Conservation (phyloP, 1,284 basidiomycete genomes). For the Ustilago crameri region DNA sequence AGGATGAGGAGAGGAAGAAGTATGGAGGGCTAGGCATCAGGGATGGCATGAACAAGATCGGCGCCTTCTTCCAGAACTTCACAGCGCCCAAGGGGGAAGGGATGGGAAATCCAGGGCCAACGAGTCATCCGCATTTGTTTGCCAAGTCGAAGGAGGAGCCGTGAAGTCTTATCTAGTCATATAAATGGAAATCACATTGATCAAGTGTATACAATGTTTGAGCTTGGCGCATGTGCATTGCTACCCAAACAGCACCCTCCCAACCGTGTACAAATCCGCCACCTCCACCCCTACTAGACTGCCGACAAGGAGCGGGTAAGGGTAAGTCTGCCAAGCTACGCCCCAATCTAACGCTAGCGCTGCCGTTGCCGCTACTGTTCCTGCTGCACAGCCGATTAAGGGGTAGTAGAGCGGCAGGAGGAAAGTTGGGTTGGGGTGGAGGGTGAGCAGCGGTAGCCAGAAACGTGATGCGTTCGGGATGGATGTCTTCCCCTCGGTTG, state of each 20-base stretch:
- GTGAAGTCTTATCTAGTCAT: no score
- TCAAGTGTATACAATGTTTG: no score
- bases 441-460: slow-evolving; percentile 15
- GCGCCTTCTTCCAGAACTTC: slow-evolving; percentile 43
- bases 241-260: slow-evolving; percentile 22
- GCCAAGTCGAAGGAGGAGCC: not conserved
- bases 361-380: slow-evolving; percentile 8
- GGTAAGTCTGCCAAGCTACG: slow-evolving; percentile 33
- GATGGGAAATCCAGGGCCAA: slow-evolving; percentile 53
- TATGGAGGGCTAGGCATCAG: slow-evolving; percentile 27
- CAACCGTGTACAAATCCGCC: slow-evolving; percentile 15
- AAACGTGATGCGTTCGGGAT: not conserved
- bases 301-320: slow-evolving; percentile 30
- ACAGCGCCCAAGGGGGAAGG: slow-evolving; percentile 52
- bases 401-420: slow-evolving; percentile 33
- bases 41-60: slow-evolving; percentile 40
- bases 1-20: slow-evolving; percentile 6
- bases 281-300: slow-evolving; percentile 4
- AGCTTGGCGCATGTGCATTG: no score
- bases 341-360: slow-evolving; percentile 30
- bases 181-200: no score
- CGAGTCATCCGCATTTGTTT: slow-evolving; percentile 45
- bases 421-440: slow-evolving; percentile 22
- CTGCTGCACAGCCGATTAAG: not conserved
- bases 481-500: not conserved